Conservation (phyloP, 2,329 filamentous ascomycete species). For the Fusarium nanum region DNA sequence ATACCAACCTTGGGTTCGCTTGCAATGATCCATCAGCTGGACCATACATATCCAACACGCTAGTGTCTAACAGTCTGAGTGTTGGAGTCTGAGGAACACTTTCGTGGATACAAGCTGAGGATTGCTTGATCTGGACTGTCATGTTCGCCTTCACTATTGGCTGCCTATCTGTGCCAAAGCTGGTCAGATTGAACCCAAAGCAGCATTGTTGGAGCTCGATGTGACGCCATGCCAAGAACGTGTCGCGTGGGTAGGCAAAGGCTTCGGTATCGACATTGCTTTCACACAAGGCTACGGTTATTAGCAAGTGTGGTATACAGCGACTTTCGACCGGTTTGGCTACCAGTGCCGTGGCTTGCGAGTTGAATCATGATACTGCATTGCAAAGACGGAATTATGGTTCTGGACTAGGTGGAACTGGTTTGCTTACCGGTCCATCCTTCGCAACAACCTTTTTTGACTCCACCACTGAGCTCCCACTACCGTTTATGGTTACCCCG, state of each 20-base stretch:
- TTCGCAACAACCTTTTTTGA: slow-evolving; percentile 31
- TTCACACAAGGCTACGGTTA: neutral
- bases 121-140: neutral
- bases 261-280: slow-evolving; percentile 1
- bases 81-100: neutral
- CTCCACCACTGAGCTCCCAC: slow-evolving; percentile 41
- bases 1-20: neutral
- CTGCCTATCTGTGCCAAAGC: slow-evolving; percentile 6
- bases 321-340: neutral
- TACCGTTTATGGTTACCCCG: slow-evolving; percentile 43
- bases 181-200: slow-evolving; percentile 24
- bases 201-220: slow-evolving; percentile 14
- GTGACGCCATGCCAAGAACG: slow-evolving; percentile 23
- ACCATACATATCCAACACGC: neutral
- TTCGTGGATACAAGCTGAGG: neutral
- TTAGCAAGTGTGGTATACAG: neutral
- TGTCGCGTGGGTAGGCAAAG: slow-evolving; percentile 1
- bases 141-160: neutral
- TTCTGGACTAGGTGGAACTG: slow-evolving; percentile 33
- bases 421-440: slow-evolving; percentile 24
- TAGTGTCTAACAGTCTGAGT: neutral
- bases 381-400: neutral
- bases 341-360: neutral
- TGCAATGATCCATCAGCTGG: too few species aligned
- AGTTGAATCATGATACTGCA: neutral